phyloP scores from a whole-genome alignment of 805 yeast genomes.

The Metschnikowia lunata region DNA sequence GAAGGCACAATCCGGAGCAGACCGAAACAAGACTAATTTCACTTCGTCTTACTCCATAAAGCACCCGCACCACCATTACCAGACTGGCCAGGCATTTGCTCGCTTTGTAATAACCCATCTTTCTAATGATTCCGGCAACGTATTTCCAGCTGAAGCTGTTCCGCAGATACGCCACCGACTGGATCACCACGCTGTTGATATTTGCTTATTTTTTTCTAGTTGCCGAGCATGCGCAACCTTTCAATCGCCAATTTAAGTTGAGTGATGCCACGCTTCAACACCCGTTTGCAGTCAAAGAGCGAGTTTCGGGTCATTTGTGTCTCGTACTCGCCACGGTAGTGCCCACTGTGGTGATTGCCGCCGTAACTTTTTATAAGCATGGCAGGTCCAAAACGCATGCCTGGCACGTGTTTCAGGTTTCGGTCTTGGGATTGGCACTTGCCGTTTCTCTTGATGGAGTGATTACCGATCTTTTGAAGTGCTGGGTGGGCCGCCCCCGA shows the following conservation, averaged over 20 bases:
- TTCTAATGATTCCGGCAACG: conserved; percentile 12
- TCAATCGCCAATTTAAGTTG: conserved; percentile 31
- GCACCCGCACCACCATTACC: no score
- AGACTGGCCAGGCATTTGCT: no score
- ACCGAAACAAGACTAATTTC: no score
- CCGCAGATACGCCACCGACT: conserved; percentile 26
- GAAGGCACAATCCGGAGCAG: no score
- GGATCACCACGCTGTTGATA: conserved; percentile 25
- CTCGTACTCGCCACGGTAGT: conserved; percentile 24
- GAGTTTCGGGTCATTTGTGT: conserved; percentile 28
- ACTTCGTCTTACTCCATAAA: no score
- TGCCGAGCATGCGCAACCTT: conserved; percentile 33
- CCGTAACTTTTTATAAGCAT: conserved; percentile 12
- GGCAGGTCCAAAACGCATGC: conserved; percentile 8
- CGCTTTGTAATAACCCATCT: neutral
- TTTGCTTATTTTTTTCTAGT: conserved; percentile 25
- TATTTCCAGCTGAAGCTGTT: conserved; percentile 18
- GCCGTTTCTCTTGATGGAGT: conserved; percentile 30
- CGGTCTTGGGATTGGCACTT: conserved; percentile 27
- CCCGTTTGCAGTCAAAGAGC: conserved; percentile 30
- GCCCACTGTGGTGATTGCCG: conserved; percentile 21
- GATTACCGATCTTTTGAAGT: conserved; percentile 34
- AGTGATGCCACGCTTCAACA: conserved; percentile 31
- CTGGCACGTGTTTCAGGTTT: conserved; percentile 26
- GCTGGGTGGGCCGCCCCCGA: conserved; percentile 26